phyloP scores from a whole-genome alignment of 768 basidiomycete species.

The Hydnomerulius pinastri region DNA sequence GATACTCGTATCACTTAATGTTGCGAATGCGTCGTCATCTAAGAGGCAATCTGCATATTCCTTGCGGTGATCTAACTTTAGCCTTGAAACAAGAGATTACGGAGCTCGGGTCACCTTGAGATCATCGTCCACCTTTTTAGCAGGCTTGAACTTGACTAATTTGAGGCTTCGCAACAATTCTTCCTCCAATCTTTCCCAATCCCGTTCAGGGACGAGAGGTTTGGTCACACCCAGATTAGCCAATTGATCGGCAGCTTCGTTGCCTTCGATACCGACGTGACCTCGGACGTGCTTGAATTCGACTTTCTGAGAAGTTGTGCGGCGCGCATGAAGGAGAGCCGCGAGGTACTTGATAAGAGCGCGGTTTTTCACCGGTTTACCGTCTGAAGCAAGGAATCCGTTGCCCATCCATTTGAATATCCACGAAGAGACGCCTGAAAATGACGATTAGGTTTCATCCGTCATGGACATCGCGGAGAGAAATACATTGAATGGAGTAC shows the following conservation, averaged over 20 bases:
- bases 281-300: conserved; percentile 74
- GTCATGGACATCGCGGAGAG: conserved; percentile 2
- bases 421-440: conserved; percentile 68
- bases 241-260: conserved; percentile 81
- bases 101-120: conserved; percentile 20
- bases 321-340: conserved; percentile 59
- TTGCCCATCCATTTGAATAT: conserved; percentile 64
- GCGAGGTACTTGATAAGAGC: conserved; percentile 70
- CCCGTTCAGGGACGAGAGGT: conserved; percentile 46
- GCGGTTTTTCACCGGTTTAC: conserved; percentile 69
- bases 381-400: conserved; percentile 47
- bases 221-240: conserved; percentile 60
- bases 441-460: too few species aligned
- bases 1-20: conserved; percentile 13
- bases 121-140: conserved; percentile 5
- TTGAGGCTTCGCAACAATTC: conserved; percentile 12
- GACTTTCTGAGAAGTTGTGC: conserved; percentile 53
- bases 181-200: conserved; percentile 50
- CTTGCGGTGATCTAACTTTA: conserved; percentile 12
- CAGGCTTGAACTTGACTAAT: not conserved
- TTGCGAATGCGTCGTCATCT: conserved; percentile 35
- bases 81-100: not conserved
- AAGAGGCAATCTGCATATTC: conserved; percentile 39
- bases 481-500: conserved; percentile 76
- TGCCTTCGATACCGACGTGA: conserved; percentile 76